A percentile compares a stretch with the other conserved stretches of the same genome.
Evolutionary conservation across 148 eudicot genomes (phyloP).

Genomic region (Dysphania ambrosioides): DNA sequence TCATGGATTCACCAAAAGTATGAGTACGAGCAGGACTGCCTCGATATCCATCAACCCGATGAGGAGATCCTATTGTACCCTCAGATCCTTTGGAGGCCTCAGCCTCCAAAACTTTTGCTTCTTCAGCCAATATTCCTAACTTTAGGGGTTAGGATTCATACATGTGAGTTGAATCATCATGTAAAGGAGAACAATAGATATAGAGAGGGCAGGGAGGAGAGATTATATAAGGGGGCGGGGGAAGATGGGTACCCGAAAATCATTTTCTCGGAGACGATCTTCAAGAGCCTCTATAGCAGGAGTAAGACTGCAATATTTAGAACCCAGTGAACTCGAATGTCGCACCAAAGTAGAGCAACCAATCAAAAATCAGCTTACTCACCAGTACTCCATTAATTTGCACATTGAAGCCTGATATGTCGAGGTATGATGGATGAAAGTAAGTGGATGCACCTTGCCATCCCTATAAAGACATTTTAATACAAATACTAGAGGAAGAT

Average conservation of each 20-base stretch:
- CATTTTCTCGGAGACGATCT: conserved; percentile 72
- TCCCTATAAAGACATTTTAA: conserved; percentile 41
- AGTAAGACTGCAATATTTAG: conserved; percentile 58
- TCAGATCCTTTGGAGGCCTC: conserved; percentile 46
- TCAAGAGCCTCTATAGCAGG: conserved; percentile 91
- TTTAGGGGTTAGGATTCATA: conserved; percentile 22
- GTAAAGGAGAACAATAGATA: neutral
- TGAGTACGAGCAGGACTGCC: conserved; percentile 55
- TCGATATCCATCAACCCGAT: conserved; percentile 47
- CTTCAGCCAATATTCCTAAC: conserved; percentile 63
- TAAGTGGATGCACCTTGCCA: conserved; percentile 88
- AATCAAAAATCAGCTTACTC: conserved; percentile 23
- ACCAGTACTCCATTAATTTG: conserved; percentile 98
- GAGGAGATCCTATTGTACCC: conserved; percentile 55
- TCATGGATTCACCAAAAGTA: conserved; percentile 36
- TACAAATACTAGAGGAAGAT: neutral
- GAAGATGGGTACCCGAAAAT: conserved; percentile 89
- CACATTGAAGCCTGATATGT: conserved; percentile 98
- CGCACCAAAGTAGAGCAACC: neutral
- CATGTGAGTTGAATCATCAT: neutral
- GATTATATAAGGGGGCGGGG: no score
- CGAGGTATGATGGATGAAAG: conserved; percentile 92
- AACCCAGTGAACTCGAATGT: conserved; percentile 9
- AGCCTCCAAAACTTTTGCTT: conserved; percentile 68
- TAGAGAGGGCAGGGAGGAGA: neutral